A percentile compares a stretch with the other conserved stretches of the same genome.
phyloP scores from a whole-genome alignment of 164 flowering plant genomes.

The Santalum album region DNA sequence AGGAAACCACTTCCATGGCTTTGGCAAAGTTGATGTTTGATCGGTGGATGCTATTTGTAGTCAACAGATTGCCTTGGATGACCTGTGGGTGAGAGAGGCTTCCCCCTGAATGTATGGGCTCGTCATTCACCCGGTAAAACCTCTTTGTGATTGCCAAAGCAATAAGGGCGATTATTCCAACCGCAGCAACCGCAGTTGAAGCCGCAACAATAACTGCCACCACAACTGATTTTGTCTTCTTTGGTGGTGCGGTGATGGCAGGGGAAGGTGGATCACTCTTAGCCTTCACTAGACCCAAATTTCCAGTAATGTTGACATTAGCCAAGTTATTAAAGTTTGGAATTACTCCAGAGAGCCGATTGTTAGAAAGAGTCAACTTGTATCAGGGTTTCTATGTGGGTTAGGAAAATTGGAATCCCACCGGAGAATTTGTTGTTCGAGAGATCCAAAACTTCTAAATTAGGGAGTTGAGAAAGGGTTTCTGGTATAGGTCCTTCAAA shows the following conservation, averaged over 20 bases:
- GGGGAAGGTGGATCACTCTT: background rate
- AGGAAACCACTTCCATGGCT: conserved; percentile 50
- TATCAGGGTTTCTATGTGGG: conserved; percentile 23
- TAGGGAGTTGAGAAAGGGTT: conserved; percentile 17
- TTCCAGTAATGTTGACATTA: conserved; percentile 25
- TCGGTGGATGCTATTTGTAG: conserved; percentile 37
- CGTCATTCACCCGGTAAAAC: conserved; percentile 25
- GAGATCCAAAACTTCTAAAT: conserved; percentile 57
- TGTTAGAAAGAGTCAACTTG: conserved; percentile 40
- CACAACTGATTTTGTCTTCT: conserved; percentile 21
- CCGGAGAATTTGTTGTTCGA: conserved; percentile 59
- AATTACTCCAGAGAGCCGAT: conserved; percentile 44
- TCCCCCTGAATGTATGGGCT: conserved; percentile 18
- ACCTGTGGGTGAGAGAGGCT: conserved; percentile 28
- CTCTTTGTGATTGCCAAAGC: conserved; percentile 27
- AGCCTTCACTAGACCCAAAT: conserved; percentile 10
- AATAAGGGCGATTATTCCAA: conserved; percentile 13
- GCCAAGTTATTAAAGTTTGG: conserved; percentile 26
- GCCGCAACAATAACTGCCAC: conserved; percentile 22
- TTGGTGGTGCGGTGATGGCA: conserved; percentile 1
- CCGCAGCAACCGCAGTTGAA: conserved; percentile 21
- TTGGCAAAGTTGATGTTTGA: conserved; percentile 40
- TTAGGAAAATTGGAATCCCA: conserved; percentile 33
- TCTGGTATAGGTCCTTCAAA: conserved; percentile 49
- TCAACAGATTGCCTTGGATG: conserved; percentile 33